Percentiles rank a stretch among this genome's conserved stretches.
phyloP scores from a whole-genome alignment of 208 protist species.

The Trypanosoma mega region DNA sequence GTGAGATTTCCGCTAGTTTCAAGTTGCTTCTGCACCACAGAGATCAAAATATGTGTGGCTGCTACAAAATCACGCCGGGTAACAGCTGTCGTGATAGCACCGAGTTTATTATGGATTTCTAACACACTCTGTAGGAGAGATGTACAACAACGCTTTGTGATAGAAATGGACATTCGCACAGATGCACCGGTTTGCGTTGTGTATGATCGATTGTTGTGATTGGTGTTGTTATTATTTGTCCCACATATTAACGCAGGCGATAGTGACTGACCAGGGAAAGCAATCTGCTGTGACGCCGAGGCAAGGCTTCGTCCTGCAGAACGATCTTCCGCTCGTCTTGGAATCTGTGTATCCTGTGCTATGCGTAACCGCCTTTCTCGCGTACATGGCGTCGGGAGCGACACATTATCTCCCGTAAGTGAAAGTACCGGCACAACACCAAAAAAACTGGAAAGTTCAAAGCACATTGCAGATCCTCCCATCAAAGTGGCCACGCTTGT shows the following conservation, averaged over 20 bases:
- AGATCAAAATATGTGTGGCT: slow-evolving; percentile 1
- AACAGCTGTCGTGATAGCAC: slow-evolving; percentile 5
- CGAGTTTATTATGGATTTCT: slow-evolving; percentile 24
- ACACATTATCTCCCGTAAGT: neutral
- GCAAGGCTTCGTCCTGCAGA: neutral
- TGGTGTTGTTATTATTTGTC: neutral
- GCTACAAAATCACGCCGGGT: slow-evolving; percentile 10
- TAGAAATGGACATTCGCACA: slow-evolving; percentile 23
- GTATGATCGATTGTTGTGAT: neutral
- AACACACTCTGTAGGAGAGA: slow-evolving; percentile 23
- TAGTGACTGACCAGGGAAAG: neutral
- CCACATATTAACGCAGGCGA: neutral
- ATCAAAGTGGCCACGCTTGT: neutral
- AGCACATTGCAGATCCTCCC: neutral
- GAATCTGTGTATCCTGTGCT: too few species aligned
- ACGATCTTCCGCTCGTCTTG: neutral
- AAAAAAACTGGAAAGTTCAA: neutral
- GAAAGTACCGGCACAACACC: slow-evolving; percentile 20
- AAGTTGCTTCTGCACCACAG: slow-evolving; percentile 3
- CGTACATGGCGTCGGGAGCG: neutral
- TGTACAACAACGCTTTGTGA: slow-evolving; percentile 17
- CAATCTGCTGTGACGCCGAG: neutral
- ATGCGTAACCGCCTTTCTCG: neutral
- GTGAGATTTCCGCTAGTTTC: neutral
- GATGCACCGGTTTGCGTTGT: too few species aligned